These are phyloP conservation scores for Achaetomiella virescens DNA, from an alignment of 495 filamentous ascomycete genomes.

Conservation along the genomic window DNA sequence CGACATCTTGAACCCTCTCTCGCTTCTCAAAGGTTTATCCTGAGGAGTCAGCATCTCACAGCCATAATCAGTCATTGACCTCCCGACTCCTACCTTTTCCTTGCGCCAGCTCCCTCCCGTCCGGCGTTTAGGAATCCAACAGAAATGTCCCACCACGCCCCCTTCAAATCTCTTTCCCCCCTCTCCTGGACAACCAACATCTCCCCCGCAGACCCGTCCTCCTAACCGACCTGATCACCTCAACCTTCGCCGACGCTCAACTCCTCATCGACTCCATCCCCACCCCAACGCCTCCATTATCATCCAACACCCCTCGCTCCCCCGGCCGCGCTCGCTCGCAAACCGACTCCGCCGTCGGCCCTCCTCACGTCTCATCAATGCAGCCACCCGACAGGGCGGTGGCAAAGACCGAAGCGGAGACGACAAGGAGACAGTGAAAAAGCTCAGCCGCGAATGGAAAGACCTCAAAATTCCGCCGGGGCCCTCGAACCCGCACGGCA, in stretches of 20 bases:
- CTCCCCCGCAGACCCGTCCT: constrained; percentile 39
- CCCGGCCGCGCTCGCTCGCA: constrained; percentile 23
- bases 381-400: neutral
- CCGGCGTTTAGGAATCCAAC: too few relatives aligned
- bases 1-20: too few relatives aligned
- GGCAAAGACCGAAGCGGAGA: neutral
- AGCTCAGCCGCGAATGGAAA: constrained; percentile 81
- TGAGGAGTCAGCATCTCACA: too few relatives aligned
- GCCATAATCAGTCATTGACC: too few relatives aligned
- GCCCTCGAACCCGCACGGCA: constrained; percentile 64
- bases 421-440: constrained; percentile 4
- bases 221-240: constrained; percentile 48
- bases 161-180: constrained; percentile 68
- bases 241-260: constrained; percentile 58
- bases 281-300: constrained; percentile 10
- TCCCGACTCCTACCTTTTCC: too few relatives aligned
- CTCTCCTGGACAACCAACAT: constrained; percentile 55
- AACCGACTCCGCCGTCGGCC: constrained; percentile 28
- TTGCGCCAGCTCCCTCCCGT: too few relatives aligned
- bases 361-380: neutral
- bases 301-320: neutral
- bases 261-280: constrained; percentile 73
- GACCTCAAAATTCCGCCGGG: constrained; percentile 57
- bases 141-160: constrained; percentile 48
- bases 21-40: too few relatives aligned